Percentiles rank a stretch among this genome's conserved stretches.
Evolutionary conservation across 2,329 filamentous ascomycete genomes (phyloP).

Genomic region (Cercospora berteroae): DNA sequence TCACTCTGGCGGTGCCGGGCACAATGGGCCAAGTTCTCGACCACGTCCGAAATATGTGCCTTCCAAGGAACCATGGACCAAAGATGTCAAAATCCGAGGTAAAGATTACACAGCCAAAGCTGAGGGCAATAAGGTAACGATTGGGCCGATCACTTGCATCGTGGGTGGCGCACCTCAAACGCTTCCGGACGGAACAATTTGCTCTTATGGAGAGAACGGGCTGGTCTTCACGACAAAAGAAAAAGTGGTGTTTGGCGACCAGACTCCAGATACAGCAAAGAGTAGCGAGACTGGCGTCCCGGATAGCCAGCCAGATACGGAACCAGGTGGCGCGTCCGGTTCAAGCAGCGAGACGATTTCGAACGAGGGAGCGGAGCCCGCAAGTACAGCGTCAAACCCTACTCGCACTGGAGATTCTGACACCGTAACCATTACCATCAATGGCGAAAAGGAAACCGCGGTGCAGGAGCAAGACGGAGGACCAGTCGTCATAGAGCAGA

Average conservation of each 20-base stretch:
- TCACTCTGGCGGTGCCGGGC: background rate
- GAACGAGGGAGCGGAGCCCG: background rate
- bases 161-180: conserved; percentile 21
- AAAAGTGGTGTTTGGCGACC: conserved; percentile 8
- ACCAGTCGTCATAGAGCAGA: conserved; percentile 14
- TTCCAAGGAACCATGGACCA: conserved; percentile 19
- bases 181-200: conserved; percentile 19
- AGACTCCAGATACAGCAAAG: background rate
- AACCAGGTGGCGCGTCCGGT: background rate
- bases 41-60: conserved; percentile 14
- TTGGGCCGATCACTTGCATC: conserved; percentile 22
- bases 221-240: conserved; percentile 17
- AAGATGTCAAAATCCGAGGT: conserved; percentile 18
- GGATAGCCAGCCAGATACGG: background rate
- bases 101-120: conserved; percentile 21
- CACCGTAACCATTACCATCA: conserved; percentile 16
- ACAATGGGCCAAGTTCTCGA: background rate
- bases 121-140: conserved; percentile 13
- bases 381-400: background rate
- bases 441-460: conserved; percentile 12
- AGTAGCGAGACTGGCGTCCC: background rate
- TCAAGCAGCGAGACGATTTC: background rate
- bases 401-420: conserved; percentile 3
- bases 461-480: conserved; percentile 20
- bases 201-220: conserved; percentile 21